Percentiles rank a stretch among this genome's conserved stretches.
These are phyloP conservation scores for Lentinula guzmanii DNA, from an alignment of 768 basidiomycete genomes.

Conservation along the genomic window DNA sequence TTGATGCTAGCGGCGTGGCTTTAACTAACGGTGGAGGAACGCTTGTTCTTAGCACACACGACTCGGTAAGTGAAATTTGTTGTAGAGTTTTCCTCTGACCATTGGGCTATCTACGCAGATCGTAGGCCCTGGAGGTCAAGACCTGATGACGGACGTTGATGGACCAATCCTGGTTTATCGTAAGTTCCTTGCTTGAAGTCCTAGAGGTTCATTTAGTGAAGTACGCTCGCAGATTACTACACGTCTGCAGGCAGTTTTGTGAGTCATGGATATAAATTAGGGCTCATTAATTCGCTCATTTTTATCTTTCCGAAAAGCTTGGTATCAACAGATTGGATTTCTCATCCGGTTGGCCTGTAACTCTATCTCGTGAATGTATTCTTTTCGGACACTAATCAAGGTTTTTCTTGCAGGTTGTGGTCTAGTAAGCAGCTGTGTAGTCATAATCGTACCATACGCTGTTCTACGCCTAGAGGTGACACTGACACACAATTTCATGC, in stretches of 20 bases:
- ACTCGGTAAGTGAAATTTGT: constrained; percentile 22
- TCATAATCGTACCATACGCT: background rate
- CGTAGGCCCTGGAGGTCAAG: constrained; percentile 51
- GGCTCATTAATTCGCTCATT: background rate
- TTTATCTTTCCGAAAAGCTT: constrained; percentile 17
- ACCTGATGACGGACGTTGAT: constrained; percentile 37
- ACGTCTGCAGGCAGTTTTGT: constrained; percentile 39
- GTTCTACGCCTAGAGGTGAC: too few relatives aligned
- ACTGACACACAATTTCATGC: too few relatives aligned
- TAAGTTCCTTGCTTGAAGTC: constrained; percentile 17
- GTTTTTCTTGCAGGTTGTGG: background rate
- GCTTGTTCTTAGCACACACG: constrained; percentile 40
- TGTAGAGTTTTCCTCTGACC: background rate
- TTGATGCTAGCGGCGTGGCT: constrained; percentile 39
- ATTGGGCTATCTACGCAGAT: constrained; percentile 22
- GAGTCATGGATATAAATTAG: constrained; percentile 12
- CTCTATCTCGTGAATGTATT: background rate
- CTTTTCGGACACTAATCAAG: too few relatives aligned
- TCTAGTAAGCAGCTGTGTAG: background rate
- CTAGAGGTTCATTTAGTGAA: background rate
- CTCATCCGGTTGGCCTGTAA: constrained; percentile 44
- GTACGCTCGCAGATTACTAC: constrained; percentile 36
- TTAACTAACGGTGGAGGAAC: constrained; percentile 47
- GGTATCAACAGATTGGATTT: constrained; percentile 44
- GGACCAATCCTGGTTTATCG: constrained; percentile 46